phyloP scores from a whole-genome alignment of 768 basidiomycete genomes.

The Amylocystis lapponica region DNA sequence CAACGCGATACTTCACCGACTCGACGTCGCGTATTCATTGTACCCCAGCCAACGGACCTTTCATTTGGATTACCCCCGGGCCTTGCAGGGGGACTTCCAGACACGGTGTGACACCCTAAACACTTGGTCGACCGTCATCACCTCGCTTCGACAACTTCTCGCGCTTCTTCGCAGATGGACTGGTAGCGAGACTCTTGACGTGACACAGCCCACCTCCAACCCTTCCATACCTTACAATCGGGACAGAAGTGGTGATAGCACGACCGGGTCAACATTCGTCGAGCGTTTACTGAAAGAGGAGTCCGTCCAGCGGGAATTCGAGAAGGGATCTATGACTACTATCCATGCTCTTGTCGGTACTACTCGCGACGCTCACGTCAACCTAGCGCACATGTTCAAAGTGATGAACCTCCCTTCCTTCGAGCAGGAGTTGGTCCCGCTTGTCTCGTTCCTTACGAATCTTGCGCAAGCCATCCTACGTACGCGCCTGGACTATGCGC shows the following conservation, averaged over 20 bases:
- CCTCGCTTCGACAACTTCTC: conserved; percentile 80
- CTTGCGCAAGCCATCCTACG: conserved; percentile 89
- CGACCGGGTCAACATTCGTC: conserved; percentile 81
- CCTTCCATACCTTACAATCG: conserved; percentile 33
- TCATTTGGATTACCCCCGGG: conserved; percentile 69
- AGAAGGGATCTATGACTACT: conserved; percentile 84
- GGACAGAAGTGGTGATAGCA: conserved; percentile 35
- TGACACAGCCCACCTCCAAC: conserved; percentile 71
- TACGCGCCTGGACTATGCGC: conserved; percentile 83
- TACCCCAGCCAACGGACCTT: conserved; percentile 84
- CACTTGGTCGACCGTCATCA: conserved; percentile 87
- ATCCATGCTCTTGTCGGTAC: conserved; percentile 80
- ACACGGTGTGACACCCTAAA: conserved; percentile 85
- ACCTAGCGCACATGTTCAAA: conserved; percentile 66
- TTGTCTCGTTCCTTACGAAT: conserved; percentile 95
- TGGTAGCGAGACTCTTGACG: conserved; percentile 85
- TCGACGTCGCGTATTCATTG: conserved; percentile 79
- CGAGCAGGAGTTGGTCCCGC: conserved; percentile 79
- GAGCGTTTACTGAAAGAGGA: conserved; percentile 95
- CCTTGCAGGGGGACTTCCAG: conserved; percentile 61
- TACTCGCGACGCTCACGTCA: conserved; percentile 83
- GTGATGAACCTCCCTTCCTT: conserved; percentile 92
- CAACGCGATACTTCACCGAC: conserved; percentile 58
- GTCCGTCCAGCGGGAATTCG: conserved; percentile 90
- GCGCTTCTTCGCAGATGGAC: conserved; percentile 86